Conservation (phyloP, 306 rosid genomes). For the Lablab purpureus region DNA sequence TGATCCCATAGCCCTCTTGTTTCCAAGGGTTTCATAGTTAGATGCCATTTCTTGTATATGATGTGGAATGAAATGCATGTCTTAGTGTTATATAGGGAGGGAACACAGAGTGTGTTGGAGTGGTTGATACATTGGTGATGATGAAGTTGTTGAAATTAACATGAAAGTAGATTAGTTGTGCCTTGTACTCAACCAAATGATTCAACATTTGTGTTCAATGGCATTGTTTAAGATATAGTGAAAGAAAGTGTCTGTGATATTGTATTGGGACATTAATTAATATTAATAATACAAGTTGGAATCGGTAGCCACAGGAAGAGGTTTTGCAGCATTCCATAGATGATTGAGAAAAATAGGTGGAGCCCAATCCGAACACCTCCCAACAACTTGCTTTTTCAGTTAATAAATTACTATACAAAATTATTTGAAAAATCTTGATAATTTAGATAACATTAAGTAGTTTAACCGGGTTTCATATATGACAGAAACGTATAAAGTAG, state of each 20-base stretch:
- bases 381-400: too few relatives aligned
- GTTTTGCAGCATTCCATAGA: too few relatives aligned
- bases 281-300: too few relatives aligned
- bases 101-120: constrained; percentile 49
- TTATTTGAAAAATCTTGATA: too few relatives aligned
- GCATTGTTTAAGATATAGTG: constrained; percentile 13
- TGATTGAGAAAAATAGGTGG: too few relatives aligned
- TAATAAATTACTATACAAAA: too few relatives aligned
- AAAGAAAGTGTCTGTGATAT: not conserved
- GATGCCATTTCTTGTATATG: constrained; percentile 16
- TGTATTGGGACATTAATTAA: too few relatives aligned
- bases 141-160: constrained; percentile 60
- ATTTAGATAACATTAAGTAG: too few relatives aligned
- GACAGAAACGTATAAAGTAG: too few relatives aligned
- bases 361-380: too few relatives aligned
- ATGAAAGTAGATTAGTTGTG: constrained; percentile 33
- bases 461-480: too few relatives aligned
- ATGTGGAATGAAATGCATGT: constrained; percentile 34
- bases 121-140: constrained; percentile 46
- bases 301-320: too few relatives aligned
- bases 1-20: constrained; percentile 52
- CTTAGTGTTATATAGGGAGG: constrained; percentile 41
- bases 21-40: constrained; percentile 1
- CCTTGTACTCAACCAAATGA: not conserved
- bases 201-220: not conserved